Evolutionary conservation across 2,329 filamentous ascomycete species (phyloP), one percentile per base, ranked within the genome.

Genomic region (Sphaerulina musiva): DNA sequence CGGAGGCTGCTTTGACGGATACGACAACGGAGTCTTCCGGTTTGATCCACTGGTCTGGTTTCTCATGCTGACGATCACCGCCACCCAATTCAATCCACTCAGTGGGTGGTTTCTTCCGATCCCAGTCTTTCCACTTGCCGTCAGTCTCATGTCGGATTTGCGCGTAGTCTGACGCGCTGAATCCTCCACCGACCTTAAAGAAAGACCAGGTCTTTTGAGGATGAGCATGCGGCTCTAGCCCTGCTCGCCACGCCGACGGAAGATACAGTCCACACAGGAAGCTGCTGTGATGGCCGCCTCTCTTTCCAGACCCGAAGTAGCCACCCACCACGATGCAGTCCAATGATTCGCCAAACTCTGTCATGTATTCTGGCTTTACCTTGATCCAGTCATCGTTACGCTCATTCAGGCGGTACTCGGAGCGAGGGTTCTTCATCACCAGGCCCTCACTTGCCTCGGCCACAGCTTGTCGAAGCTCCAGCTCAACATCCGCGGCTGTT

Each of bases 321-420:
- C 89, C 93, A 51, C 92, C 93, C 50, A 98, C 82, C 12, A 98
- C 78, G 11, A 96, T 75, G 61, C 90, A 89, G 68, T 98, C 93
- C 3, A 98, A 81, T 0, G 86, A 89, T 71, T 97, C 92, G 57
- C 93, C 93, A 68, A 93, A 95, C 59, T 95, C 92, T 2, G 85
- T 85, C 91, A 97, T 96, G 70, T 98, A 98, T 60, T 98, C 93
- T 1, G 93, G 93, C 66, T 98, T 98, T 7, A 98, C 91, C 69
- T 98, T 98, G 73, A 96, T 86, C 93, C 93, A 98, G 70, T 95
- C 89, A 63, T 95, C 88, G 64, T 95, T 93, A 46, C 93, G 86
- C 62, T 89, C 87, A 66, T 95, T 95, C 8, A 97, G 78, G 6
- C 83, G 80, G 69, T 98, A 98, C 65, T 82, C 80, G 0, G 91